phyloP scores from a whole-genome alignment of 2,329 filamentous ascomycete genomes.

The Penicillium olsonii region DNA sequence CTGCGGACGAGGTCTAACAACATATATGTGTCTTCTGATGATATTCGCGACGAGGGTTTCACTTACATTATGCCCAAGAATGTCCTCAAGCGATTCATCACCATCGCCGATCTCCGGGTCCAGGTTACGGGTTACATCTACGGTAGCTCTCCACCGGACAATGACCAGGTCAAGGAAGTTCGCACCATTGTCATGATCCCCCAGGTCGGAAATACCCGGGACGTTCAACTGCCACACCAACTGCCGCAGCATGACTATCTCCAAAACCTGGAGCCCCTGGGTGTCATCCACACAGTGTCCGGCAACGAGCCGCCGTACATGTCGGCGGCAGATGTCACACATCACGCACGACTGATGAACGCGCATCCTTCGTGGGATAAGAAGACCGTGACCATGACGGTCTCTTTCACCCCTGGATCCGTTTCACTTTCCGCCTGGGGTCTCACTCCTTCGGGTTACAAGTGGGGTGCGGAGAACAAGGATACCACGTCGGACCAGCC shows the following conservation, averaged over 20 bases:
- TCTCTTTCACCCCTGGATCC: constrained; percentile 94
- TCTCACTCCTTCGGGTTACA: constrained; percentile 87
- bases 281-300: constrained; percentile 91
- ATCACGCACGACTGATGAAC: constrained; percentile 87
- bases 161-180: constrained; percentile 95
- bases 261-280: constrained; percentile 81
- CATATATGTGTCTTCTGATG: constrained; percentile 96
- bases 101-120: constrained; percentile 90
- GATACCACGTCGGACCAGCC: constrained; percentile 91
- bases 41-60: constrained; percentile 84
- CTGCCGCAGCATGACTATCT: constrained; percentile 92
- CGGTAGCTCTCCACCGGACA: constrained; percentile 87
- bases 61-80: constrained; percentile 99
- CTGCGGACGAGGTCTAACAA: constrained; percentile 92
- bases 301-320: constrained; percentile 96
- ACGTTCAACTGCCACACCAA: constrained; percentile 85
- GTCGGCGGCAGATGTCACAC: constrained; percentile 91
- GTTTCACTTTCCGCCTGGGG: constrained; percentile 94
- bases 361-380: constrained; percentile 79
- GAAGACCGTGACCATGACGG: constrained; percentile 91
- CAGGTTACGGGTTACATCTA: constrained; percentile 97
- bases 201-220: constrained; percentile 89
- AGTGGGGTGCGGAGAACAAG: constrained; percentile 96
- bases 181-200: constrained; percentile 96
- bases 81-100: constrained; percentile 96